Base-by-base conservation (phyloP, 2,329 filamentous ascomycete genomes). In the Sordariomycetes sp. region DNA sequence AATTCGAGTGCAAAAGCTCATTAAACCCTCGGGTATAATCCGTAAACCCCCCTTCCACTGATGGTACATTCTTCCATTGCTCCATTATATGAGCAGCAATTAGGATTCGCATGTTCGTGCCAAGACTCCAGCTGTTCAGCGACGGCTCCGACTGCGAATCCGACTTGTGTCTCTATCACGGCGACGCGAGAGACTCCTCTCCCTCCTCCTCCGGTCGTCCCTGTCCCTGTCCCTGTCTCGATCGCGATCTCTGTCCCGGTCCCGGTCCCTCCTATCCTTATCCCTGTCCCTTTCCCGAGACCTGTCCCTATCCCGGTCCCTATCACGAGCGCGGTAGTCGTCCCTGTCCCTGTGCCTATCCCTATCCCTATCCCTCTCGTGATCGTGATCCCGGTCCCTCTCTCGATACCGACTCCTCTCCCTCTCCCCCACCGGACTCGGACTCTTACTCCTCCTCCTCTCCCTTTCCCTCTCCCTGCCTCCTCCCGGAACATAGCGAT, bases 401-500 rank as follows among this genome's bases (percentile, higher is more conserved):
- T 66, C 66, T 13, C 69, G 62, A n/a, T 69, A 68, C 17, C 68
- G 58, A 17, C 67, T 17, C 24, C 54, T 24, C 39, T 42, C 50
- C 15, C 54, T 56, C 54, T 24, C 52, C 58, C 50, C 65, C 63
- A 34, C 60, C 58, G 45, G 45, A 50, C 45, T 50, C 45, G 45
- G 45, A 24, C 45, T 50, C 45, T 50, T 50, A 22, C 45, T 48
- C 20, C 42, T 48, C 20, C 42, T 50, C 45, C 45, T 50, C 45
- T 73, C 70, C 17, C 76, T 72, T 35, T 73, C 70, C 17, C 76
- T 72, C 34, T 45, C 39, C 39, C 39, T 45, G 12, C 36, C n/a
- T n/a, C 71, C 75, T 58, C 66, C 67, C 25, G 75, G 75, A 55
- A 72, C 71, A 60, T 78, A 78, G 24, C 75, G 72, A 63, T 79